These are phyloP conservation scores for Toxoplasma gondii DNA, from an alignment of 169 alveolate genomes.

Conservation along the genomic window DNA sequence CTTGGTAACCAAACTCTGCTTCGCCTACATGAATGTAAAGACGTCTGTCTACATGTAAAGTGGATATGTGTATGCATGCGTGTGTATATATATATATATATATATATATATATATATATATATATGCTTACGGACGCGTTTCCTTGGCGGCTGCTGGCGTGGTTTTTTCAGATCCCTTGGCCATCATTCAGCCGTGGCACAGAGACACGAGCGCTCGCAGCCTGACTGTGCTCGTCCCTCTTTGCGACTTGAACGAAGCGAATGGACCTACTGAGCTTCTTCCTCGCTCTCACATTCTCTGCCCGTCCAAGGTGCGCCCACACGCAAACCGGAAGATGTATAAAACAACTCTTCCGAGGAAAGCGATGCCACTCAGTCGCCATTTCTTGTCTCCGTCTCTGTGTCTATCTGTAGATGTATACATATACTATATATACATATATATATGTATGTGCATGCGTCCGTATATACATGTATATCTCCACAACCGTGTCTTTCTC, in stretches of 20 bases:
- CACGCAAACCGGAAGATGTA: background rate
- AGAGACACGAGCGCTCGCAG: constrained; percentile 65
- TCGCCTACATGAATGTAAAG: too few species aligned
- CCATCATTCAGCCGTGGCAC: constrained; percentile 70
- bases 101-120: too few species aligned
- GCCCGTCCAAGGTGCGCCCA: background rate
- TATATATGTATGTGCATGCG: background rate
- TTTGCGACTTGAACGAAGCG: constrained; percentile 36
- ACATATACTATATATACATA: background rate
- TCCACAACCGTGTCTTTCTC: background rate
- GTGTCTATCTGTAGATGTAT: background rate
- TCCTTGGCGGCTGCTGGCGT: background rate
- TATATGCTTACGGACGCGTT: too few species aligned
- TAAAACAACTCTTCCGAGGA: background rate
- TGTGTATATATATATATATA: too few species aligned
- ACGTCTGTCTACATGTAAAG: too few species aligned
- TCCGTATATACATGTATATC: background rate
- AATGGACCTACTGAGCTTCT: constrained; percentile 69
- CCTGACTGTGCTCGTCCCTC: constrained; percentile 59
- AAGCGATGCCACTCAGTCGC: background rate
- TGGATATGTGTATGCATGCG: too few species aligned
- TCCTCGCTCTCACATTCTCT: constrained; percentile 64
- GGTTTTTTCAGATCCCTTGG: constrained; percentile 63
- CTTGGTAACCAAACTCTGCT: too few species aligned
- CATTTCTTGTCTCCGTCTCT: background rate